A percentile compares a stretch with the other conserved stretches of the same genome.
Conservation (phyloP, 2,329 filamentous ascomycete species). For the Colletotrichum sp. region DNA sequence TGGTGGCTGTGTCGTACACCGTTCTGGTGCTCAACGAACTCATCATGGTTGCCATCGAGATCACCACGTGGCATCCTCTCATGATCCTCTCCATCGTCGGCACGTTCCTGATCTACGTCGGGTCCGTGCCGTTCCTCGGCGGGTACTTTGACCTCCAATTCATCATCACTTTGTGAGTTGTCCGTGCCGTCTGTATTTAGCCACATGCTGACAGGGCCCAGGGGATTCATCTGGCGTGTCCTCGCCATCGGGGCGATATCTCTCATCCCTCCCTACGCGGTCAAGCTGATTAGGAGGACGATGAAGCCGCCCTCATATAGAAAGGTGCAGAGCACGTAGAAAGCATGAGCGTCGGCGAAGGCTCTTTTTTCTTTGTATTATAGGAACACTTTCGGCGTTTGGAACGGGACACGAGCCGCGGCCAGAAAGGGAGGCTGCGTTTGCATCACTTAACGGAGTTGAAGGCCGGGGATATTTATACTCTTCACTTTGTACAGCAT, state of each 20-base stretch:
- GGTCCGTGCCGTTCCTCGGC: conserved; percentile 83
- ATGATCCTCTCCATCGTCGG: conserved; percentile 88
- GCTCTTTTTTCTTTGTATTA: neutral
- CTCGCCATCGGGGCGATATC: conserved; percentile 80
- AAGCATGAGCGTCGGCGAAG: neutral
- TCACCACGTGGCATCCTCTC: conserved; percentile 94
- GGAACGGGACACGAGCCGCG: neutral
- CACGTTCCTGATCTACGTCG: conserved; percentile 81
- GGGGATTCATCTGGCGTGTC: conserved; percentile 90
- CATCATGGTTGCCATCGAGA: conserved; percentile 94
- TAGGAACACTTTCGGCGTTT: neutral
- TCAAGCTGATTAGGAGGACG: conserved; percentile 82
- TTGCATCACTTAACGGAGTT: conserved; percentile 18
- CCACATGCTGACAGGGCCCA: conserved; percentile 29
- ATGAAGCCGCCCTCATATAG: conserved; percentile 93
- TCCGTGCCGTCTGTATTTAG: neutral
- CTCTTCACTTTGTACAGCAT: conserved; percentile 8
- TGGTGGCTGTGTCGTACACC: conserved; percentile 92
- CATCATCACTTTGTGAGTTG: conserved; percentile 71
- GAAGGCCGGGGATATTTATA: neutral
- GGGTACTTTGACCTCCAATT: conserved; percentile 89
- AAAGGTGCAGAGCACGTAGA: conserved; percentile 79
- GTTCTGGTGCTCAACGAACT: conserved; percentile 93
- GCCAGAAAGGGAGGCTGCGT: conserved; percentile 2
- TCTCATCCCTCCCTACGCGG: conserved; percentile 84